Percentiles rank a stretch among this genome's conserved stretches.
Conservation (phyloP, 1,139 yeast genomes). For the Lodderomyces metapsilosis region DNA sequence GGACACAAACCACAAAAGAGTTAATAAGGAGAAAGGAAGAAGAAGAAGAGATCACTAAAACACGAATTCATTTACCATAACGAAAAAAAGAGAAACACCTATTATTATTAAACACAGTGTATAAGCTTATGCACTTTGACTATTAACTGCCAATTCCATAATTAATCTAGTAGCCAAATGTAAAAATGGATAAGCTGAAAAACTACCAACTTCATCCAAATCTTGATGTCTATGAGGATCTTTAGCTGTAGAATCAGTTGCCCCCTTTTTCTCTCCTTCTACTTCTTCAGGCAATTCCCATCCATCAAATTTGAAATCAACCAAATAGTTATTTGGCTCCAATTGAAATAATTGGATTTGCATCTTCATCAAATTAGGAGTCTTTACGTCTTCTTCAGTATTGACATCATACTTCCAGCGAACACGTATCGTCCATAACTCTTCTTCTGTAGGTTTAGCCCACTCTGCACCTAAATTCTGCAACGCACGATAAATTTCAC, state of each 20-base stretch:
- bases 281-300: constrained; percentile 55
- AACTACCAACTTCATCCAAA: constrained; percentile 74
- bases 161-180: constrained; percentile 89
- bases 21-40: too few species aligned
- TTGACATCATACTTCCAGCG: constrained; percentile 76
- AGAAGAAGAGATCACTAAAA: neutral
- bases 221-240: constrained; percentile 25
- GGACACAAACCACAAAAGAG: too few species aligned
- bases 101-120: too few species aligned
- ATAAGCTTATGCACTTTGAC: constrained; percentile 24
- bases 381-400: constrained; percentile 22
- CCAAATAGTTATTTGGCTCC: constrained; percentile 92
- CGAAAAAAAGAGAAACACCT: too few species aligned
- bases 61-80: too few species aligned
- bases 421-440: constrained; percentile 95
- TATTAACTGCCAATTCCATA: constrained; percentile 93
- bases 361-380: constrained; percentile 75
- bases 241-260: neutral
- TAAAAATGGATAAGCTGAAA: constrained; percentile 91
- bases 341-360: constrained; percentile 93
- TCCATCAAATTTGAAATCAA: constrained; percentile 97
- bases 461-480: constrained; percentile 95
- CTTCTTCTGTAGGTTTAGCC: constrained; percentile 92
- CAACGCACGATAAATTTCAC: constrained; percentile 92
- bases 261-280: neutral